These are phyloP conservation scores for Erythrophleum ivorense DNA, from an alignment of 331 rosid genomes.

Conservation along the genomic window DNA sequence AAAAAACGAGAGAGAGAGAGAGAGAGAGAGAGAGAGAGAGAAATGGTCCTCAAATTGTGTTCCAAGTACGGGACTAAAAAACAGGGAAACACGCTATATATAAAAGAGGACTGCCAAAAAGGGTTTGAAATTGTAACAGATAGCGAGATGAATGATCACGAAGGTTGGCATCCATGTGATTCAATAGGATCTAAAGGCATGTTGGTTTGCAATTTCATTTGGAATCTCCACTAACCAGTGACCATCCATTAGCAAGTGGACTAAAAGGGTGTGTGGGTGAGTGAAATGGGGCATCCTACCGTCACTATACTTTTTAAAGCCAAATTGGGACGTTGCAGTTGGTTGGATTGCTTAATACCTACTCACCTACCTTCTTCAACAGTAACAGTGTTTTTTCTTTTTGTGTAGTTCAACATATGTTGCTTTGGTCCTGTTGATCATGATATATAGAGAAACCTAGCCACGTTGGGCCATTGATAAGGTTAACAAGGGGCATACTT, in stretches of 20 bases:
- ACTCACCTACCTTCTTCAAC: too few species aligned
- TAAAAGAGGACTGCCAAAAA: neutral
- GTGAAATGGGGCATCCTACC: neutral
- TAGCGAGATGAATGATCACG: constrained; percentile 30
- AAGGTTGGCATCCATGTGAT: constrained; percentile 21
- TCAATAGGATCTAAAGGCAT: constrained; percentile 36
- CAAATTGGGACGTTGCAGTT: too few species aligned
- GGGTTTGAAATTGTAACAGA: neutral
- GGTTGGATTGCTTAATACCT: too few species aligned
- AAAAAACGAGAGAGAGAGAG: too few species aligned
- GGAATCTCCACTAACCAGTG: constrained; percentile 7
- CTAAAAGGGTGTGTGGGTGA: neutral
- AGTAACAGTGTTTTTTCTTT: too few species aligned
- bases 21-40: too few species aligned
- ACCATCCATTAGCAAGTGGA: constrained; percentile 27
- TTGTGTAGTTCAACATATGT: too few species aligned
- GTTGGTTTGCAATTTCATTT: constrained; percentile 11
- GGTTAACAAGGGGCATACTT: too few species aligned
- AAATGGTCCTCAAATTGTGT: constrained; percentile 1
- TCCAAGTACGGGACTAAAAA: neutral
- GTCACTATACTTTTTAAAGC: neutral
- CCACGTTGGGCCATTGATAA: too few species aligned
- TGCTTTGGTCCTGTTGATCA: too few species aligned
- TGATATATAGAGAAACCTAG: too few species aligned
- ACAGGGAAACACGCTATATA: neutral